Evolutionary conservation across 2,329 filamentous ascomycete species (phyloP).

Genomic region (Pseudogymnoascus sp.): DNA sequence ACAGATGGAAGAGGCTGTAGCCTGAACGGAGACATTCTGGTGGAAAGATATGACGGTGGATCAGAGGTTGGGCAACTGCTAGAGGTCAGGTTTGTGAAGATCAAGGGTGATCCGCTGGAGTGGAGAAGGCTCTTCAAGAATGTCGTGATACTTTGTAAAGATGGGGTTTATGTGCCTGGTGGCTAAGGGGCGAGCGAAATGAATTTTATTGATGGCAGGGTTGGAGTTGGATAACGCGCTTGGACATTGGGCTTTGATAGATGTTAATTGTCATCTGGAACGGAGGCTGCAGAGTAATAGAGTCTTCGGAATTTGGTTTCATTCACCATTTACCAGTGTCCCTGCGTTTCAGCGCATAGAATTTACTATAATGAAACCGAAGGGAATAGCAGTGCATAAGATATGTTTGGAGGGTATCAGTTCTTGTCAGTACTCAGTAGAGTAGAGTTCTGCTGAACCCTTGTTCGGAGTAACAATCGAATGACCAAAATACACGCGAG

Average conservation of each 20-base stretch:
- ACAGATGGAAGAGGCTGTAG: slow-evolving; percentile 66
- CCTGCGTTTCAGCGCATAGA: neutral
- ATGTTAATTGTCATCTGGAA: neutral
- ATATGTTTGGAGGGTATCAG: neutral
- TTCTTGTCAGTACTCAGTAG: neutral
- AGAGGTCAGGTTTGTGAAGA: slow-evolving; percentile 87
- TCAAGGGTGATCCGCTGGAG: slow-evolving; percentile 91
- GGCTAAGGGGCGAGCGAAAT: neutral
- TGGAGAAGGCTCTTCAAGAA: slow-evolving; percentile 98
- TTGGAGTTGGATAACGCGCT: slow-evolving; percentile 3
- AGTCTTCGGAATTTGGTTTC: neutral
- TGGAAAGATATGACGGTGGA: slow-evolving; percentile 57
- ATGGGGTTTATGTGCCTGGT: slow-evolving; percentile 64
- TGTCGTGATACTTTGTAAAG: slow-evolving; percentile 79
- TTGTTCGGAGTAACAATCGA: neutral
- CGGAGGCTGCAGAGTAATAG: neutral
- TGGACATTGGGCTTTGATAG: neutral
- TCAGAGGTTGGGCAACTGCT: slow-evolving; percentile 44
- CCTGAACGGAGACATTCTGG: slow-evolving; percentile 67
- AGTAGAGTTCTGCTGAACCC: neutral
- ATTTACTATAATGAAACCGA: neutral
- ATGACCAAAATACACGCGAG: neutral
- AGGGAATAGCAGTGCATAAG: too few relatives aligned
- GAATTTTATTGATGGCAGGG: neutral
- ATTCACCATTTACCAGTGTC: neutral